Evolutionary conservation across 148 eudicot species (phyloP), one percentile per base, ranked within the genome.

Genomic region (Nepenthes mirabilis): DNA sequence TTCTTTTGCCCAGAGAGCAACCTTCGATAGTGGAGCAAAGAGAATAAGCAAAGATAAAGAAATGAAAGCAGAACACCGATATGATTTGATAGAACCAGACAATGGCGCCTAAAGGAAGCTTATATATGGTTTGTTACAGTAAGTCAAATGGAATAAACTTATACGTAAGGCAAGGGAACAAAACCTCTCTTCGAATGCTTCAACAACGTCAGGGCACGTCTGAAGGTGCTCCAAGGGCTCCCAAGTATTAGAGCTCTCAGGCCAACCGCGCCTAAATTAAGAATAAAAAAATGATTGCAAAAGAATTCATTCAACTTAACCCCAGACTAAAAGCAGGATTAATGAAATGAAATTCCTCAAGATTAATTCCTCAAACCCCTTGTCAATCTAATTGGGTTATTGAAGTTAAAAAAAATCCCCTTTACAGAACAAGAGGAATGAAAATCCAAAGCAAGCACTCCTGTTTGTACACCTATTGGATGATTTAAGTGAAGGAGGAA

Each of bases 191-290:
- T 94, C 99, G 65, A 72, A 94, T 32, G 87, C 84, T 68, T 94
- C 99, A 52, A 94, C 82, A 54, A 94, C 65, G 76, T 94, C 99
- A 11, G 89, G 81, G 65, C 87, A 80, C 2, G 84, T 74, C 65
- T 62, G 62, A 62, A 94, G 82, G 76, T 94, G 94, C 70, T 80
- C 95, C 36, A 82, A 50, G 8, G 99, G 99, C 73, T 94, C 99
- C 99, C 99, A 89, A 1, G 99, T 94, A 74, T 94, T 94, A 0
- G 83, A 82, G 10, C 89, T 78, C 75, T 94, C 99, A 6, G 95
- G 91, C 99, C 99, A 94, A 57, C 87, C 99, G 62, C 99, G 99
- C 99, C 99, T 94, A 63, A 63, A 51, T 47, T 70, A 71, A 55
- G 66, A 70, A 57, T 2, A 55, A 23, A 35, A 72, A 37, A 61